Conservation (phyloP, 2,329 filamentous ascomycete species). For the Ophiostoma himal-ulmi region DNA sequence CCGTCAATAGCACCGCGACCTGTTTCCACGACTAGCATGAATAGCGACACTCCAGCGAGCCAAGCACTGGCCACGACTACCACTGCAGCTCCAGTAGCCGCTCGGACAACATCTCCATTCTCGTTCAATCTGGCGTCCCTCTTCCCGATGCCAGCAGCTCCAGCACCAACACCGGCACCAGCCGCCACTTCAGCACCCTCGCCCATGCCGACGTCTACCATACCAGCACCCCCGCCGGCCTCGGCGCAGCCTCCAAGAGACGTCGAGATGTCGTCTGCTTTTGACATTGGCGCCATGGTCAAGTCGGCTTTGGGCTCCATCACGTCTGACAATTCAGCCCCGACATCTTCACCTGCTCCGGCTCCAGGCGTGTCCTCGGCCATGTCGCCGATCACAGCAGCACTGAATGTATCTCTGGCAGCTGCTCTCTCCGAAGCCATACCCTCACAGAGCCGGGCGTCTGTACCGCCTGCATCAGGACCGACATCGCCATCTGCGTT, state of each 20-base stretch:
- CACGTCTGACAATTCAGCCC: not conserved
- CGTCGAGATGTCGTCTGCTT: slow-evolving; percentile 6
- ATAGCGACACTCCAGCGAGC: not conserved
- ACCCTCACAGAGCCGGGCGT: not conserved
- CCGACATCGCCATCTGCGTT: slow-evolving; percentile 10
- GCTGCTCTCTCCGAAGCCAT: slow-evolving; percentile 11
- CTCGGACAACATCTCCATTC: not conserved
- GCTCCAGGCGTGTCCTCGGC: not conserved
- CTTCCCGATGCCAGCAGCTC: not conserved
- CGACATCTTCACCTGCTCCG: not conserved
- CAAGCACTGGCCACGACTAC: not conserved
- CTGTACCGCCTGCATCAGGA: slow-evolving; percentile 3
- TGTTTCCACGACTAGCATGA: not conserved
- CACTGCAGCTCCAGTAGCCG: not conserved
- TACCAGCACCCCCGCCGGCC: not conserved
- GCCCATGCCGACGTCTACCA: not conserved
- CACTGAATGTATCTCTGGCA: slow-evolving; percentile 2
- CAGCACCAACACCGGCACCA: not conserved
- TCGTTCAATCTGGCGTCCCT: not conserved
- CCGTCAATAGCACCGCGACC: not conserved
- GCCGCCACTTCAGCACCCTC: not conserved
- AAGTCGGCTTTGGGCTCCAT: slow-evolving; percentile 31
- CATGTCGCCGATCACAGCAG: not conserved
- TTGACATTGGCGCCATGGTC: slow-evolving; percentile 32
- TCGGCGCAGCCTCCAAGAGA: not conserved